Base-by-base conservation (phyloP, 805 yeast species). In the Saturnispora bothae region DNA sequence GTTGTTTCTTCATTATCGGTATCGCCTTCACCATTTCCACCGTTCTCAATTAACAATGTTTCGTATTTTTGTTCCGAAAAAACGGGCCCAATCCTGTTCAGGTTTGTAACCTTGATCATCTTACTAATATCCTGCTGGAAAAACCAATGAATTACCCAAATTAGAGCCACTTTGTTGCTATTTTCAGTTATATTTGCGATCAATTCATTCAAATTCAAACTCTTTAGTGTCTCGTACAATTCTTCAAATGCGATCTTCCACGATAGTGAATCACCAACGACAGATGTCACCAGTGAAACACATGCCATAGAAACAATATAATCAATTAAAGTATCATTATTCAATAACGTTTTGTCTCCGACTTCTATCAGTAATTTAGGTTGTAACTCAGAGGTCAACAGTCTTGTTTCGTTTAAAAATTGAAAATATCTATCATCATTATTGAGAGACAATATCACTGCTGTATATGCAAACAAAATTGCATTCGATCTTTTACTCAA, bases 41-140 rank as follows among this genome's bases (percentile, higher is more conserved):
- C n/a, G n/a, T n/a, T n/a, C n/a, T 41, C 36, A 4, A 31, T 25
- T 5, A 48, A 30, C 6, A 43, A 34, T 26, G 33, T 38, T 14
- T 39, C 28, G 38, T 52, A 52, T 32, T 52, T 52, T 3, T 32
- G 9, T 18, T 46, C 34, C 2, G 55, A 48, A 35, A 49, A 52
- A 10, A 47, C 33, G 3, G 56, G 52, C 3, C 54, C 54, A 5
- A 43, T 32, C 28, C 35, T 42, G 7, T 37, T 34, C 7, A 41
- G 42, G n/a, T 47, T 36, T 3, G 50, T 50, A 13, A 52, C 46
- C 34, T 43, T 46, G 17, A 46, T 39, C 19, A 45, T 34, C 27
- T 52, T 52, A 20, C 44, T 38, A 21, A 48, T 44, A 41, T 52
- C 55, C 31, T 49, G 51, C 33, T 48, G 50, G 28, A 52, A 48